Evolutionary conservation across 2,329 filamentous ascomycete species (phyloP).

Genomic region (Proliferodiscus dingleyae): DNA sequence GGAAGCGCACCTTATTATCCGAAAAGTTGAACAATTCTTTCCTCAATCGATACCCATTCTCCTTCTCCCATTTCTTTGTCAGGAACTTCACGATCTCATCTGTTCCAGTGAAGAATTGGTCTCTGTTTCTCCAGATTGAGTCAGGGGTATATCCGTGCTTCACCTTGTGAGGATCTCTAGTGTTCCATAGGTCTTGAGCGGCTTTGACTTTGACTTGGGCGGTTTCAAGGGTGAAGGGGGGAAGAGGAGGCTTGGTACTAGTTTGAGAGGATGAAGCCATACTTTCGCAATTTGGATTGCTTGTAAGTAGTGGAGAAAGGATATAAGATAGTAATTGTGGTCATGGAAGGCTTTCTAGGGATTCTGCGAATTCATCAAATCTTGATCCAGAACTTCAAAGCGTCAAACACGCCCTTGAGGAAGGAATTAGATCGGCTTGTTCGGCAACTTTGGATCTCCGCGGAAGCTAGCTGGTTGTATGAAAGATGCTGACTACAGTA

Average conservation of each 20-base stretch:
- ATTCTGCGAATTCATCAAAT: background rate
- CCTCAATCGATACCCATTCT: conserved; percentile 66
- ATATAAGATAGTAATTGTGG: background rate
- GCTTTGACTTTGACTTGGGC: conserved; percentile 75
- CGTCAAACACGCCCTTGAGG: background rate
- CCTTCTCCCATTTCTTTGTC: conserved; percentile 67
- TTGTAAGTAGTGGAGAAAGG: background rate
- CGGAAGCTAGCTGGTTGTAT: no score
- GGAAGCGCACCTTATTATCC: conserved; percentile 50
- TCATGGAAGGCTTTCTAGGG: background rate
- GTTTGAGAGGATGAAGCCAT: background rate
- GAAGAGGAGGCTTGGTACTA: conserved; percentile 42
- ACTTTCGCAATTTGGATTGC: background rate
- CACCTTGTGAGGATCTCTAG: conserved; percentile 58
- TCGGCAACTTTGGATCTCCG: background rate
- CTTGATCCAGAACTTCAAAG: background rate
- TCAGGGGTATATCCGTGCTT: conserved; percentile 70
- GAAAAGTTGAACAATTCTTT: conserved; percentile 81
- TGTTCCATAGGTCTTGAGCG: conserved; percentile 81
- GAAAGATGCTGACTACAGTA: no score
- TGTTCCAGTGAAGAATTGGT: conserved; percentile 63
- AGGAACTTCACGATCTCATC: conserved; percentile 65
- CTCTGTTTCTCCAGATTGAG: conserved; percentile 77
- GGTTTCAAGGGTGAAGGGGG: conserved; percentile 71
- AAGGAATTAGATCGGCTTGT: background rate